A percentile compares a stretch with the other conserved stretches of the same genome.
These are phyloP conservation scores for Verticillium isaacii DNA, from an alignment of 2,329 filamentous ascomycete species.

Conservation along the genomic window DNA sequence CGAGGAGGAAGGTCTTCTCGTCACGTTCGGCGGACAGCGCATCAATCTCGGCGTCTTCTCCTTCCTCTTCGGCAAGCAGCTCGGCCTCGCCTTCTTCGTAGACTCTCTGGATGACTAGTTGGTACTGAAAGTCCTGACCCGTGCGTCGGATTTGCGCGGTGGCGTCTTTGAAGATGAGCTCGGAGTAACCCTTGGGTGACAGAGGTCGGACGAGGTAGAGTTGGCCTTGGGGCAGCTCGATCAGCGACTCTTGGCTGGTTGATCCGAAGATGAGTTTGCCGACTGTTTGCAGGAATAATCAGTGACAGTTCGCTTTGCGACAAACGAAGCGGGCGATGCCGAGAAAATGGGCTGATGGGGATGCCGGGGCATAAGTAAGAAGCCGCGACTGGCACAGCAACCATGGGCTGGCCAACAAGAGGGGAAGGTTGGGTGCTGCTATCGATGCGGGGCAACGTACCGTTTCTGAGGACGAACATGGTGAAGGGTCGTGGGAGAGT, in stretches of 20 bases:
- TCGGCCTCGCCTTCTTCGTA: slow-evolving; percentile 98
- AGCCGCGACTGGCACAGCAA: background rate
- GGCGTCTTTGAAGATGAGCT: slow-evolving; percentile 98
- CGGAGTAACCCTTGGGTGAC: slow-evolving; percentile 95
- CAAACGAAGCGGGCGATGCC: background rate
- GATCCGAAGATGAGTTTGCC: slow-evolving; percentile 90
- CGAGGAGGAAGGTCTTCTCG: slow-evolving; percentile 96
- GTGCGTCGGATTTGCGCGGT: slow-evolving; percentile 88
- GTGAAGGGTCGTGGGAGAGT: slow-evolving; percentile 13
- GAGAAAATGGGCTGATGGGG: slow-evolving; percentile 1
- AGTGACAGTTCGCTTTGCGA: background rate
- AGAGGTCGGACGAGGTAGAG: slow-evolving; percentile 94
- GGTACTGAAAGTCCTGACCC: slow-evolving; percentile 93
- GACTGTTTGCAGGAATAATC: slow-evolving; percentile 44
- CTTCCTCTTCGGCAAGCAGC: slow-evolving; percentile 81
- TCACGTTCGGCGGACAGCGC: slow-evolving; percentile 77
- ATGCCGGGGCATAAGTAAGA: background rate
- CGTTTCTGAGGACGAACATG: slow-evolving; percentile 34
- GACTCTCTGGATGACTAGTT: slow-evolving; percentile 90
- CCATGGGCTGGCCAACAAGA: background rate
- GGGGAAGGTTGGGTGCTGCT: background rate
- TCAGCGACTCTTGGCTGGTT: slow-evolving; percentile 82
- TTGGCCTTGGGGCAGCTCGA: slow-evolving; percentile 92
- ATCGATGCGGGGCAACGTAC: slow-evolving; percentile 20
- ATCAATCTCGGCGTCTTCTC: slow-evolving; percentile 72